phyloP scores from a whole-genome alignment of 129 eudicot genomes.

The Ambrosia trifida region DNA sequence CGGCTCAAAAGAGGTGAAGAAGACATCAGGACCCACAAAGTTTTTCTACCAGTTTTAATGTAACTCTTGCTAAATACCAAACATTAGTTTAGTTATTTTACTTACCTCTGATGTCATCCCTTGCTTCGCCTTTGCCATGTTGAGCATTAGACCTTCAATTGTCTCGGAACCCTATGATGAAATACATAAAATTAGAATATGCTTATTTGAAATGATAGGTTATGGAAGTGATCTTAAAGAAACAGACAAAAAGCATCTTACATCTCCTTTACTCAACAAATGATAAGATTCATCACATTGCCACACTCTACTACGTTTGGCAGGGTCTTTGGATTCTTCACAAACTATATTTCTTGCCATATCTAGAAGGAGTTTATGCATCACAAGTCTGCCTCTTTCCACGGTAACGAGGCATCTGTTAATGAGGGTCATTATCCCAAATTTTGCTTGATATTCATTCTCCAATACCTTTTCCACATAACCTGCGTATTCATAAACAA shows the following conservation, averaged over 20 bases:
- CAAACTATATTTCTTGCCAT: slow-evolving; percentile 8
- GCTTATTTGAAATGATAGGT: not conserved
- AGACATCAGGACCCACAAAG: too few species aligned
- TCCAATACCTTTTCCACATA: not conserved
- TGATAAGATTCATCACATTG: not conserved
- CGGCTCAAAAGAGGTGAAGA: too few species aligned
- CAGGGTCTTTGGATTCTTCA: slow-evolving; percentile 12
- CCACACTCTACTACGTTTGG: slow-evolving; percentile 6
- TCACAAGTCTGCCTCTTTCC: not conserved
- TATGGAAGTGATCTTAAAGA: not conserved
- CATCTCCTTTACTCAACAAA: slow-evolving; percentile 21
- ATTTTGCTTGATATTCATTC: not conserved
- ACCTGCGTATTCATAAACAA: not conserved
- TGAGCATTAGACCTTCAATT: slow-evolving; percentile 37
- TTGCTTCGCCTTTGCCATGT: not conserved
- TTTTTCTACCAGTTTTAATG: too few species aligned
- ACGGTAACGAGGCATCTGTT: slow-evolving; percentile 14
- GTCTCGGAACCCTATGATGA: slow-evolving; percentile 24
- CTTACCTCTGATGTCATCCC: not conserved
- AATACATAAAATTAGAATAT: not conserved
- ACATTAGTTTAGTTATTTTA: not conserved
- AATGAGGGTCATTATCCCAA: slow-evolving; percentile 12
- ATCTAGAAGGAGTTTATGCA: slow-evolving; percentile 21
- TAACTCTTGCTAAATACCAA: too few species aligned
- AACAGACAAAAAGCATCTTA: slow-evolving; percentile 21